phyloP scores from a whole-genome alignment of 1,139 yeast genomes.

The Taphrina populina region DNA sequence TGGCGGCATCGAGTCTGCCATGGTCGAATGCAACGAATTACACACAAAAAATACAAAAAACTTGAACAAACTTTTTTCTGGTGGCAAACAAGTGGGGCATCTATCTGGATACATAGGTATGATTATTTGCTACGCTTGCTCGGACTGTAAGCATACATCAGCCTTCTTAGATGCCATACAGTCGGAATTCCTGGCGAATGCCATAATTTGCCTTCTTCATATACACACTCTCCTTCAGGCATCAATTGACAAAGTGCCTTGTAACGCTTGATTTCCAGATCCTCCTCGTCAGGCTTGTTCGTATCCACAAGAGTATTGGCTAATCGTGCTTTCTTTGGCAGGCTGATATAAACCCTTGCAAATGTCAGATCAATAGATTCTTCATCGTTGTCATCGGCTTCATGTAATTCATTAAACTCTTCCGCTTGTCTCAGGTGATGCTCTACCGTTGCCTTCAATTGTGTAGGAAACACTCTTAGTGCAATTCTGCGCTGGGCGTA shows the following conservation, averaged over 20 bases:
- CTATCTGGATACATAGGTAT: no score
- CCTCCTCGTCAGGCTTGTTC: constrained; percentile 8
- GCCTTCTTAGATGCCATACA: neutral
- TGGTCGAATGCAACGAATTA: no score
- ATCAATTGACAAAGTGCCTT: neutral
- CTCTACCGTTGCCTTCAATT: constrained; percentile 4
- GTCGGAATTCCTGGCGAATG: neutral
- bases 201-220: neutral
- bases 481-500: neutral
- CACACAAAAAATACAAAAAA: no score
- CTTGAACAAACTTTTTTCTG: no score
- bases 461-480: neutral
- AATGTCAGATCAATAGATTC: neutral
- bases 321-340: neutral
- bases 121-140: no score
- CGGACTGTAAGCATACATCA: constrained; percentile 20
- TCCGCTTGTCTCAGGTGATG: constrained; percentile 10
- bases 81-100: no score
- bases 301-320: constrained; percentile 10
- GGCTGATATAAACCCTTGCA: constrained; percentile 5
- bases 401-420: constrained; percentile 4
- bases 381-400: neutral
- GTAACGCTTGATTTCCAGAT: constrained; percentile 14
- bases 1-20: no score
- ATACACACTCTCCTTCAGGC: neutral